Base-by-base conservation (phyloP, 768 basidiomycete species). In the Galerina sulciceps region DNA sequence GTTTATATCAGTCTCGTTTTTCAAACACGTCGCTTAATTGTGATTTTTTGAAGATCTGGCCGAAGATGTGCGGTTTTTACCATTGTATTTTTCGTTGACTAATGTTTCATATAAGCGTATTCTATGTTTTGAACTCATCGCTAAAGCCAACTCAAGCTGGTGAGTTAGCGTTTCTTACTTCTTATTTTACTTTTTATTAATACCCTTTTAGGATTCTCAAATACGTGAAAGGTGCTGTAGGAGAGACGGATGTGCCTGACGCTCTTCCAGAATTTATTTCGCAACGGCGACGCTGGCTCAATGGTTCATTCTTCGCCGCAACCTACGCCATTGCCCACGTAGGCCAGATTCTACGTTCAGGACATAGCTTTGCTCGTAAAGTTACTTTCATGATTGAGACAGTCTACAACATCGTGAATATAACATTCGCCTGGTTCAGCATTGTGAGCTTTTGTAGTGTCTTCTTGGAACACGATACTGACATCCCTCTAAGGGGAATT, bases 241-340 rank as follows among this genome's bases (percentile, higher is more conserved):
- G 89, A 15, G 92, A 94, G 71, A 96, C 94, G 0, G 95, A 98
- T 72, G 96, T 98, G 5, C 96, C 96, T 2, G 96, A 96, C 66
- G 83, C 86, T 1, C 83, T 97, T 14, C 88, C 95, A 3, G 96
- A 98, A 73, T 98, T 97, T 71, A 98, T 97, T 69, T 83, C 84
- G 58, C 96, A 98, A 67, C 87, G 95, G 6, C 83, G 94, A 49
- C 86, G 94, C 63, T 96, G 89, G 91, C 80, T 93, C 4, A 92
- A 93, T 62, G 96, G 96, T 1, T 96, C 93, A 1, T 94, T 98
- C 77, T 98, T 98, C 66, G 96, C 95, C 6, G 90, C 93, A 5
- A 89, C 93, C 6, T 99, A 98, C 73, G 91, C 96, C 2, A 85
- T 98, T 44, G 91, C 92, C 3, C 95, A 99, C 75, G 80, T 85